phyloP scores from a whole-genome alignment of 2,329 filamentous ascomycete genomes.

The Phialocephala subalpina region DNA sequence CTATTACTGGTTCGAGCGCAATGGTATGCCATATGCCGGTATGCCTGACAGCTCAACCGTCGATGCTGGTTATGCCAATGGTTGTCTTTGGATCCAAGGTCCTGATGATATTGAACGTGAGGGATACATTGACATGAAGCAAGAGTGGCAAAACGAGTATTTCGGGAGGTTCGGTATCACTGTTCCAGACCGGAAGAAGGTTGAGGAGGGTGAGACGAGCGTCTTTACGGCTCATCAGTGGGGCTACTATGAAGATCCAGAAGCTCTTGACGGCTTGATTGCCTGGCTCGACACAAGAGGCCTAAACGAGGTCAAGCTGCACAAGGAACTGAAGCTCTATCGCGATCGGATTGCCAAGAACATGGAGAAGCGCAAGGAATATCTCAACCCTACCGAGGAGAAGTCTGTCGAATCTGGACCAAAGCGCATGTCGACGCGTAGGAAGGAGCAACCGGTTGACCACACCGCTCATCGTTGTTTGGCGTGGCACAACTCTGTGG shows the following conservation, averaged over 20 bases:
- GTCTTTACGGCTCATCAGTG: constrained; percentile 82
- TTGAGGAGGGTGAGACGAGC: constrained; percentile 84
- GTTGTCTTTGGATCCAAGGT: constrained; percentile 94
- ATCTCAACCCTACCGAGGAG: constrained; percentile 64
- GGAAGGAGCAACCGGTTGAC: constrained; percentile 62
- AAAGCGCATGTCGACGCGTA: constrained; percentile 67
- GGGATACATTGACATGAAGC: constrained; percentile 82
- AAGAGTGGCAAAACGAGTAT: constrained; percentile 79
- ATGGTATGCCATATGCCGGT: constrained; percentile 95
- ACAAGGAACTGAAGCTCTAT: constrained; percentile 84
- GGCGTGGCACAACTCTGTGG: constrained; percentile 70
- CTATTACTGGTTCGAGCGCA: constrained; percentile 99
- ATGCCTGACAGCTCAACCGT: constrained; percentile 89
- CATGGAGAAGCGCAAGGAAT: constrained; percentile 82
- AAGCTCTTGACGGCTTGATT: constrained; percentile 80
- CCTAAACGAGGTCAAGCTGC: constrained; percentile 83
- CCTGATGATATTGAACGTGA: constrained; percentile 87
- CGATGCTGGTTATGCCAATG: constrained; percentile 88
- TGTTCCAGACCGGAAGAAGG: constrained; percentile 82
- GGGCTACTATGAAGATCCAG: constrained; percentile 88
- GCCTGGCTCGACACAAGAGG: constrained; percentile 90
- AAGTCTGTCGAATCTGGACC: constrained; percentile 54
- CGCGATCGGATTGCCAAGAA: constrained; percentile 78
- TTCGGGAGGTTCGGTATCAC: constrained; percentile 80
- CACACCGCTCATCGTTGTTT: constrained; percentile 65